Percentiles rank a stretch among this genome's conserved stretches.
Conservation (phyloP, 164 flowering plant genomes). For the Houttuynia cordata region DNA sequence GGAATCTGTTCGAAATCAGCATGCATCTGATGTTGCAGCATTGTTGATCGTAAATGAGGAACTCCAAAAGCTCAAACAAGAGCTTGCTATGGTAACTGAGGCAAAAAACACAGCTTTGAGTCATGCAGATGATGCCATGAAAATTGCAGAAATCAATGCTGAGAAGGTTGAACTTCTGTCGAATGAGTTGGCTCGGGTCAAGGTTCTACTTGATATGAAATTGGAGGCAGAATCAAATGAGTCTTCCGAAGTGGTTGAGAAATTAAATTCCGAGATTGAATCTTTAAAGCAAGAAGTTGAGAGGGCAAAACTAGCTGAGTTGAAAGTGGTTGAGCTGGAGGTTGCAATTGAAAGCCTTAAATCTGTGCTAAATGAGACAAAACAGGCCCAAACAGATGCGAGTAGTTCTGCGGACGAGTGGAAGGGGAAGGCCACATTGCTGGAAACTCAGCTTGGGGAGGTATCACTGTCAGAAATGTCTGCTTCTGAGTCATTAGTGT, state of each 20-base stretch:
- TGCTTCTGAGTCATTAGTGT: conserved; percentile 53
- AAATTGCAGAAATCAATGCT: conserved; percentile 71
- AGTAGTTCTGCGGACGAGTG: conserved; percentile 45
- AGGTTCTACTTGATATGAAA: conserved; percentile 54
- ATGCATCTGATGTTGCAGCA: conserved; percentile 59
- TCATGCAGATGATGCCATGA: conserved; percentile 84
- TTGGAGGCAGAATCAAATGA: conserved; percentile 36
- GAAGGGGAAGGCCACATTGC: conserved; percentile 39
- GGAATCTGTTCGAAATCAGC: conserved; percentile 60
- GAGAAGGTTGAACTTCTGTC: conserved; percentile 64
- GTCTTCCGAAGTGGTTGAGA: conserved; percentile 23
- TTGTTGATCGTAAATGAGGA: conserved; percentile 64
- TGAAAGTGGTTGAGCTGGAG: conserved; percentile 12
- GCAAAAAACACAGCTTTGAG: conserved; percentile 69
- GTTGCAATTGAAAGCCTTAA: conserved; percentile 27
- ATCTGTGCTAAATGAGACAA: conserved; percentile 60
- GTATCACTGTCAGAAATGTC: conserved; percentile 58
- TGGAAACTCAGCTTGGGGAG: conserved; percentile 39
- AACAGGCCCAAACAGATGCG: conserved; percentile 64
- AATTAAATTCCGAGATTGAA: conserved; percentile 48
- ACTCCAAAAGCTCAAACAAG: conserved; percentile 57
- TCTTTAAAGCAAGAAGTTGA: conserved; percentile 34
- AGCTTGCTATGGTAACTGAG: conserved; percentile 54
- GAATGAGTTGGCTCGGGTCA: conserved; percentile 49
- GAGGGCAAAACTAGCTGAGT: conserved; percentile 11